Evolutionary conservation across 1,139 yeast species (phyloP), one percentile per base, ranked within the genome.

Genomic region (Geotrichum cucujoidarum): DNA sequence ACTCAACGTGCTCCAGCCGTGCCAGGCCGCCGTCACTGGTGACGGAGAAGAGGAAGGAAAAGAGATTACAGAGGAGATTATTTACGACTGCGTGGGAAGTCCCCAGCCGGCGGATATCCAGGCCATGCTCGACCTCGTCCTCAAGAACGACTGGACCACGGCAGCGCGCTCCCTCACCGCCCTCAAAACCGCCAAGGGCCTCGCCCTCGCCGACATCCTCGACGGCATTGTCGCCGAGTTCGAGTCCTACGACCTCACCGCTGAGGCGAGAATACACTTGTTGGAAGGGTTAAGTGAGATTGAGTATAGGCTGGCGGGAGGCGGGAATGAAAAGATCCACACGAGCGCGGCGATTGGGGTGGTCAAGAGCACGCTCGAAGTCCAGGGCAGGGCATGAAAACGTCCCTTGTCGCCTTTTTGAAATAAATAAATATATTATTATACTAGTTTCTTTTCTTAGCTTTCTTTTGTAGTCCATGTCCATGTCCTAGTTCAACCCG

Each of bases 61-160:
- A 49, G 69, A 66, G 37, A 82, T 90, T 34, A 77, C 83, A 30
- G 77, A 75, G 40, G 79, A 78, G 49, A 83, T 86, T 80, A 81
- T 94, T 32, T 94, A 87, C 64, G 95, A 90, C 57, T 90, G 97
- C 66, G 82, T 94, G 43, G 99, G 99, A 2, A 90, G 95, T 0
- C 97, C 98, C 1, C 85, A 84, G 56, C 98, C 98, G 0, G 75
- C 74, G 41, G 97, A 90, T 58, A 76, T 92, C 30, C 86, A 84
- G 59, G 71, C 80, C 0, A 81, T 88, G 10, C 70, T 92, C 53
- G 83, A 83, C 55, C 77, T 92, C 6, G 80, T 92, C 31, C 70
- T 94, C 62, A 81, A 80, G 57, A 95, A 88, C 53, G 95, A 89
- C 61, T 90, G 97, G 95, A 76, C 86, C 18, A 80, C 90, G 2